A percentile compares a stretch with the other conserved stretches of the same genome.
Evolutionary conservation across 2,329 filamentous ascomycete species (phyloP).

Genomic region (Nemania diffusa): DNA sequence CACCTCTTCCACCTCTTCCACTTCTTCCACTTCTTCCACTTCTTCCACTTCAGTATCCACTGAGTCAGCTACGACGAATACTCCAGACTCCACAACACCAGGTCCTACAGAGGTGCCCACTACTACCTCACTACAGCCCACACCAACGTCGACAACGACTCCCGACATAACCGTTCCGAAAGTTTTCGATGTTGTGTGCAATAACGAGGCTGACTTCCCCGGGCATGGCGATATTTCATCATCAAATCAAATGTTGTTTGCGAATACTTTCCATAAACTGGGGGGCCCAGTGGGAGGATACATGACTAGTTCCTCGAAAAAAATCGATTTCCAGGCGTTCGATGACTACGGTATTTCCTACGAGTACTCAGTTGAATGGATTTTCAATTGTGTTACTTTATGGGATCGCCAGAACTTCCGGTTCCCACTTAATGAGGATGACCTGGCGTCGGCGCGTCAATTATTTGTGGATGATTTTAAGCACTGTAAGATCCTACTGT

Average conservation of each 20-base stretch:
- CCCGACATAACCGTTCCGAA: background rate
- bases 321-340: background rate
- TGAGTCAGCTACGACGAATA: background rate
- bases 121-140: background rate
- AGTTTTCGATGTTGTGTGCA: slow-evolving; percentile 1
- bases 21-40: background rate
- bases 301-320: background rate
- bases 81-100: background rate
- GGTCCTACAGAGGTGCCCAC: background rate
- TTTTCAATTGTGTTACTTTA: background rate
- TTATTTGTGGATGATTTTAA: background rate
- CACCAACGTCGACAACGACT: background rate
- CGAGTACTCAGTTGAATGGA: background rate
- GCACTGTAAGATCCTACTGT: background rate
- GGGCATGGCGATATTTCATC: background rate
- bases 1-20: no score
- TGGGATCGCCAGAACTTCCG: background rate
- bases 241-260: background rate
- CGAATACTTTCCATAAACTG: background rate
- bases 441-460: background rate
- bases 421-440: background rate
- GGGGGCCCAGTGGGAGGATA: background rate
- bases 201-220: background rate
- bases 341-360: background rate
- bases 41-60: background rate